Evolutionary conservation across 148 eudicot species (phyloP).

Genomic region (Cornus kousa): DNA sequence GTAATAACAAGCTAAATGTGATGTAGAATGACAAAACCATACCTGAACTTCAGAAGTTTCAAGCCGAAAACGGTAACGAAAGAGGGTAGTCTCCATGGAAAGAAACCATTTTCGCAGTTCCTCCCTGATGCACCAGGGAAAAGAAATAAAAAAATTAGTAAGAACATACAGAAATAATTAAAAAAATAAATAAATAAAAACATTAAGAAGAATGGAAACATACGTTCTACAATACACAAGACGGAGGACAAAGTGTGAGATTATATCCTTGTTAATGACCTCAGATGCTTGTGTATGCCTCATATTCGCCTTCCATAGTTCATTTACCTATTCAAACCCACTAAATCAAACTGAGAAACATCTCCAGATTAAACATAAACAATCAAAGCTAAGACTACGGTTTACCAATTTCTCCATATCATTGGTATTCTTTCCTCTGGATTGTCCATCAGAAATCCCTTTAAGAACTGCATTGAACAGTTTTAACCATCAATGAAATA

Average conservation of each 20-base stretch:
- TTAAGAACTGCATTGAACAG: conserved; percentile 53
- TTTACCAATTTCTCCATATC: conserved; percentile 70
- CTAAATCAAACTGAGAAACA: conserved; percentile 2
- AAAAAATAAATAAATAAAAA: too few species aligned
- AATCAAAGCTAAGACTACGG: not conserved
- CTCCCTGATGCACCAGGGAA: conserved; percentile 45
- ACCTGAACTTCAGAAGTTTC: conserved; percentile 65
- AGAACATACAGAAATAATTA: not conserved
- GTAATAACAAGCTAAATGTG: not conserved
- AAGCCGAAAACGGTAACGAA: conserved; percentile 64
- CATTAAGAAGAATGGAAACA: conserved; percentile 1
- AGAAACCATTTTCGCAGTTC: conserved; percentile 90
- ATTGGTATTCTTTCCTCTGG: conserved; percentile 80
- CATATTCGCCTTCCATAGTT: conserved; percentile 71
- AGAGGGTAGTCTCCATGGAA: conserved; percentile 81
- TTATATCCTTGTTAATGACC: conserved; percentile 66
- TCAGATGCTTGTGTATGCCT: conserved; percentile 67
- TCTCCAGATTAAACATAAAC: not conserved
- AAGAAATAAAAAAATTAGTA: not conserved
- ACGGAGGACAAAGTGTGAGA: conserved; percentile 89
- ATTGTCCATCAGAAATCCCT: conserved; percentile 84
- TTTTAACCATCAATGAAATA: not conserved
- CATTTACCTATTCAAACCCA: conserved; percentile 38
- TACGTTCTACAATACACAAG: conserved; percentile 93
- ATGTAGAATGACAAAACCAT: not conserved